Base-by-base conservation (phyloP, 2,329 filamentous ascomycete genomes). In the Talaromyces albobiverticillius region DNA sequence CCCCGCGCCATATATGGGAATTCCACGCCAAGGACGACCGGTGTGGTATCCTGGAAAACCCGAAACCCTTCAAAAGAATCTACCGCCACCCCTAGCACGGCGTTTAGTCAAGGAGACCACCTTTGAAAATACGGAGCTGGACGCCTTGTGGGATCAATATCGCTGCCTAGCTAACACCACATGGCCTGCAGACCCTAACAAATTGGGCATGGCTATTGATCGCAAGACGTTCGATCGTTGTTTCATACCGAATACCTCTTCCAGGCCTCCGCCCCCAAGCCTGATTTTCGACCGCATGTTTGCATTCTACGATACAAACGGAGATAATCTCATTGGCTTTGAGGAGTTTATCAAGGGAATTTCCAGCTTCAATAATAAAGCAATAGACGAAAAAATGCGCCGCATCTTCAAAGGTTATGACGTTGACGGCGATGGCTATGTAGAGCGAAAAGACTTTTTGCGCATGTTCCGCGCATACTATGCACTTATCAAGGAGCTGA, bases 281-380 rank as follows among this genome's bases (percentile, higher is more conserved):
- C 82, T 96, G 13, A 89, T 99, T 56, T 94, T 95, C 66, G 93
- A 99, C 69, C 88, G 94, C 61, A 94, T 96, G 82, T 99, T 97
- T 72, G 84, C 89, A 48, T 96, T 96, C 70, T 99, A 96, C 70
- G 94, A 99, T 71, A 89, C 86, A 29, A 93, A 97, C 68, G 82
- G 84, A 40, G 90, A 99, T 67, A 89, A 88, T 20, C 77, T 95
- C 7, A 96, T 99, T 63, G 89, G 89, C 7, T 97, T 99, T 62
- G 82, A 90, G 46, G 94, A 99, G 68, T 99, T 96, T 65, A 75
- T 97, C 22, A 84, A 87, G 54, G 94, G 90, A 1, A 78, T 96
- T 46, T 86, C 90, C 4, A 81, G 81, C 48, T 73, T 87, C 55
- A 80, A 82, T 56, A 77, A 79, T 23, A 80, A 80, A 52, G 75